Base-by-base conservation (phyloP, 306 rosid genomes). In the Ormosia emarginata region DNA sequence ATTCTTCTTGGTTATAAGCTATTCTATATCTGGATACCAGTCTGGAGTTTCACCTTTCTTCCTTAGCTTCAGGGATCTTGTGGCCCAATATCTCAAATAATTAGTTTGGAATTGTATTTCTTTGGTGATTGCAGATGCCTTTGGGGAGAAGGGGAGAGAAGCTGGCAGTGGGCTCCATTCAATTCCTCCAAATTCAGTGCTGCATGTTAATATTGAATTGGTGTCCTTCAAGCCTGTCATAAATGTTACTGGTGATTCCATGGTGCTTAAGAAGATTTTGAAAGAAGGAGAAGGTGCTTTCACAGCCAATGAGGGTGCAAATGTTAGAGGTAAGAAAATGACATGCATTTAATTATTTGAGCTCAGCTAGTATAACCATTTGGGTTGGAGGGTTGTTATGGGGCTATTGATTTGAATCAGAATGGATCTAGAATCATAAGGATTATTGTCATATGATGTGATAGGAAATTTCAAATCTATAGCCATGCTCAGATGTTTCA, bases 141-240 rank as follows among this genome's bases (percentile, higher is more conserved):
- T 81, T 73, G 85, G 90, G 69, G 88, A 83, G 76, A 84, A 82
- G 56, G 88, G 89, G 57, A 79, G 84, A 81, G 90, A 81, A 74
- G 79, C 87, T 67, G 55, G 72, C 30, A 75, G 79, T 66, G 83
- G 90, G 71, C 8, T 89, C 67, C 79, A 40, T 78, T 85, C 85
- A 52, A 78, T 90, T 44, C 91, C 86, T 2, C 79, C 87, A 44
- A 49, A 79, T 78, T 89, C 97, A 56, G 74, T 86, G 72, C 83
- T 92, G 71, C 79, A 67, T 82, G 66, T 90, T 85, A 82, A 86
- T 85, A 67, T 87, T 37, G 91, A 92, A 83, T 86, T 92, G 86
- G 85, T 86, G 33, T 90, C 93, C 67, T 89, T 87, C 87, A 90
- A 92, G 80, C 87, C 89, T 53, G 94, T 90, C 75, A 83, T 90